Evolutionary conservation across 2,329 filamentous ascomycete genomes (phyloP), one percentile per base, ranked within the genome.

Genomic region (Epichloe coenophiala): DNA sequence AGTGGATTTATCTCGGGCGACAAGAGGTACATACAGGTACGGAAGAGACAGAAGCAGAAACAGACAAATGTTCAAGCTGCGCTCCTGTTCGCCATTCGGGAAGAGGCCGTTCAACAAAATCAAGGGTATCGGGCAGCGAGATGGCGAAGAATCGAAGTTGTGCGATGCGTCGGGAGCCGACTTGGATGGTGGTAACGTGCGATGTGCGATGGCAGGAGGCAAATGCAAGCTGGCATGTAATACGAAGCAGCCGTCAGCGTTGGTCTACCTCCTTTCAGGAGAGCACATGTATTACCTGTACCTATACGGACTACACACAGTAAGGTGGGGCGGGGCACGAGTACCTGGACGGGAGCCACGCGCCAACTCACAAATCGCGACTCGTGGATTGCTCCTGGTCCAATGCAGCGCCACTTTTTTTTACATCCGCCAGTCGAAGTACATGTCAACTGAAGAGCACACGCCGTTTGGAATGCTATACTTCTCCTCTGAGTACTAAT

Each of bases 51-150:
- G 54, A 55, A 55, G 54, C 57, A 55, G 47, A 47, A 55, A 43
- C 37, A 48, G 52, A 49, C 45, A 39, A 54, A 54, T 48, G 15
- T 19, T 55, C 45, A 60, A 49, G 54, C 44, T 45, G 49, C 49
- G 38, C 19, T 51, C 52, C 55, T 47, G 41, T 50, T 48, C 48
- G 56, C 57, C 55, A 58, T 59, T 50, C 41, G 48, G 56, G 39
- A 43, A 35, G 17, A 19, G 15, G 23, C 33, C 33, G 50, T 39
- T 44, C 12, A 33, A 19, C 47, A 48, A 31, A 21, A 40, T 17
- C 13, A 21, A 11, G 8, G 19, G 17, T 43, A 8, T 51, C 27
- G 31, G 19, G 19, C 31, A 41, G 47, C 9, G 36, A 38, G 15
- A 39, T 36, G 41, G 43, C 23, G 46, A 45, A 35, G 11, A 45